Percentiles rank a stretch among this genome's conserved stretches.
Conservation (phyloP, 176 grass and related monocot species). For the Rhynchospora breviuscula region DNA sequence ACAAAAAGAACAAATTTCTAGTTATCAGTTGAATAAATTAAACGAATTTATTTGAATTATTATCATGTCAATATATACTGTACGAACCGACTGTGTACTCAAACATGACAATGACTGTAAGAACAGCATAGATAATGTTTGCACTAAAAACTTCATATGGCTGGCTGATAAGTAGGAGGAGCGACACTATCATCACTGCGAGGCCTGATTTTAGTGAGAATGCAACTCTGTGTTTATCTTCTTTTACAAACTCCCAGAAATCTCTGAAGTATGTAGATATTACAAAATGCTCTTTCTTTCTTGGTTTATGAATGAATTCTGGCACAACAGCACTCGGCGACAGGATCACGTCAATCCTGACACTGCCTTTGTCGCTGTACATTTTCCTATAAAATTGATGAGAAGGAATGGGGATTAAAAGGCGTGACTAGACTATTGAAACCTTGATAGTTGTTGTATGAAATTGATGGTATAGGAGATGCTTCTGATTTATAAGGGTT, state of each 20-base stretch:
- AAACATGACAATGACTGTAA: conserved; percentile 56
- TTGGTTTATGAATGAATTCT: conserved; percentile 10
- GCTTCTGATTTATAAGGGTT: conserved; percentile 7
- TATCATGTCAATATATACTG: background rate
- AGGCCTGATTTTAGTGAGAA: conserved; percentile 47
- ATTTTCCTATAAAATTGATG: conserved; percentile 20
- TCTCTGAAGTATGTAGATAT: conserved; percentile 10
- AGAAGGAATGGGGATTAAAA: background rate
- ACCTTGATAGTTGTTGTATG: background rate
- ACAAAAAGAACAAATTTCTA: conserved; percentile 9
- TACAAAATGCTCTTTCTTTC: background rate
- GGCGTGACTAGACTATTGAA: background rate
- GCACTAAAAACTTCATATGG: conserved; percentile 46
- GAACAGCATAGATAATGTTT: conserved; percentile 49
- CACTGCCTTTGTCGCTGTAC: conserved; percentile 18
- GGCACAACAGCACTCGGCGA: conserved; percentile 48
- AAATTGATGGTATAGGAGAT: background rate
- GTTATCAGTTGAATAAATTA: background rate
- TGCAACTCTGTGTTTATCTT: conserved; percentile 33
- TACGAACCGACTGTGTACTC: conserved; percentile 67
- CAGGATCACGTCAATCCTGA: conserved; percentile 33
- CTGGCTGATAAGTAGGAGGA: conserved; percentile 32
- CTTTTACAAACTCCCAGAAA: conserved; percentile 35
- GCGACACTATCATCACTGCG: conserved; percentile 47
- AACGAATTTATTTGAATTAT: background rate